Conservation (phyloP, 176 grass and related monocot genomes). For the Zoysia japonica region DNA sequence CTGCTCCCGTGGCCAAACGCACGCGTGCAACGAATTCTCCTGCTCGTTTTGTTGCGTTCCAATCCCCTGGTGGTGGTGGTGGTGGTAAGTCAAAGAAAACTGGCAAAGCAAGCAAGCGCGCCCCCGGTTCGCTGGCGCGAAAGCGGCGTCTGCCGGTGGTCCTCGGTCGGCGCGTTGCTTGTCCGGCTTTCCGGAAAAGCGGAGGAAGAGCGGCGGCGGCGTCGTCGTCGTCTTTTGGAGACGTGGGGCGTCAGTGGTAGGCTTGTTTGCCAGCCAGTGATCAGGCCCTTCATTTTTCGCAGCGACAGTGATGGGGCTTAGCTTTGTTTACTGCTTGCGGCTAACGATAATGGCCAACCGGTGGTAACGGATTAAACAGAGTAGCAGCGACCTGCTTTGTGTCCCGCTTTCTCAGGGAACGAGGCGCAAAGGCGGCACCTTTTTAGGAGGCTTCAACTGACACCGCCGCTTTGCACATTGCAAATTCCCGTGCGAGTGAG, state of each 20-base stretch:
- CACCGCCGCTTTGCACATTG: too few relatives aligned
- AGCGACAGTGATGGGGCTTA: background rate
- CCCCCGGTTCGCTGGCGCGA: background rate
- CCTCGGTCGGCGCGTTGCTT: background rate
- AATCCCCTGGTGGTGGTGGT: too few relatives aligned
- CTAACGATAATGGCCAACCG: background rate
- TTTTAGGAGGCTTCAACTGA: background rate
- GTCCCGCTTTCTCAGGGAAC: background rate
- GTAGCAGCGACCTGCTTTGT: background rate
- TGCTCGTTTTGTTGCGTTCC: too few relatives aligned
- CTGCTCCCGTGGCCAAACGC: too few relatives aligned
- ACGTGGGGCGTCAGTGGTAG: background rate
- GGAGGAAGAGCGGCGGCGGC: background rate
- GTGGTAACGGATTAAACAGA: background rate
- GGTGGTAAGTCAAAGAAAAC: background rate
- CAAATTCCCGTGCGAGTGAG: background rate
- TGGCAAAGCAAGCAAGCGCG: background rate
- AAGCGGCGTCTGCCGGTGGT: background rate
- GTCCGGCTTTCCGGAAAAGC: background rate
- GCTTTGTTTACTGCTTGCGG: background rate
- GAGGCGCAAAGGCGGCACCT: background rate
- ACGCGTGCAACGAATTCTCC: too few relatives aligned
- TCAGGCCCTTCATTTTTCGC: background rate
- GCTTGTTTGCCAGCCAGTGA: background rate
- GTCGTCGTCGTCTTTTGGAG: background rate